Percentiles rank a stretch among this genome's conserved stretches.
These are phyloP conservation scores for Picochlorum sp. DNA, from an alignment of 139 green algal genomes.

Conservation along the genomic window DNA sequence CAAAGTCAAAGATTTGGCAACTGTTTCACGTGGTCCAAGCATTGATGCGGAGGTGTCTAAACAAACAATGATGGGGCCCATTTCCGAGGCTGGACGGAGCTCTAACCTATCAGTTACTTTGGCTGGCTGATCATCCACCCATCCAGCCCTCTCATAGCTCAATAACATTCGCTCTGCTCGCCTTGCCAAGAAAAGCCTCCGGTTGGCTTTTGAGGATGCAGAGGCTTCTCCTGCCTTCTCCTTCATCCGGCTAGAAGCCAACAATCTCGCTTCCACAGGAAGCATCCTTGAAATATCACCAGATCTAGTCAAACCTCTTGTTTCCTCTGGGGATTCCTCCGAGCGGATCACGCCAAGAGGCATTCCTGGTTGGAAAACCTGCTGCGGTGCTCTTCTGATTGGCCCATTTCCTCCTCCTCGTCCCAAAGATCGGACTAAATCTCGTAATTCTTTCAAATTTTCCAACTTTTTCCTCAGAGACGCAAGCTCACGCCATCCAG, in stretches of 20 bases:
- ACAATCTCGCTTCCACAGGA: conserved; percentile 69
- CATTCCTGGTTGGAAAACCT: conserved; percentile 43
- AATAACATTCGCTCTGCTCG: conserved; percentile 75
- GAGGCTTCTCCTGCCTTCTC: neutral
- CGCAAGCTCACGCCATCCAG: conserved; percentile 70
- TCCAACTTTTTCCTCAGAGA: conserved; percentile 66
- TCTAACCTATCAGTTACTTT: conserved; percentile 61
- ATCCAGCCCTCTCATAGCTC: conserved; percentile 80
- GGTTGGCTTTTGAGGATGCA: conserved; percentile 30
- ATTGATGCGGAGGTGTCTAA: conserved; percentile 76
- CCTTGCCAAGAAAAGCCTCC: conserved; percentile 72
- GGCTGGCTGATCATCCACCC: conserved; percentile 69
- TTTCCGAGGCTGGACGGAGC: conserved; percentile 77
- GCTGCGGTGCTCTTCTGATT: conserved; percentile 57
- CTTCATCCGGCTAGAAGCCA: conserved; percentile 67
- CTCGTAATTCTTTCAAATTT: conserved; percentile 66
- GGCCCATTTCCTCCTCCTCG: conserved; percentile 66
- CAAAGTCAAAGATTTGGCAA: conserved; percentile 85
- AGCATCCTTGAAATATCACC: conserved; percentile 81
- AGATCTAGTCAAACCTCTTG: conserved; percentile 50
- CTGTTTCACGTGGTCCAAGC: conserved; percentile 50
- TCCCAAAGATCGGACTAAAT: conserved; percentile 71
- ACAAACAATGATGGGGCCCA: conserved; percentile 88
- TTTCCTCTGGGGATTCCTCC: conserved; percentile 74
- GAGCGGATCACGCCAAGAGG: conserved; percentile 70